Base-by-base conservation (phyloP, 257 asterid genomes). In the Solanum pennellii region DNA sequence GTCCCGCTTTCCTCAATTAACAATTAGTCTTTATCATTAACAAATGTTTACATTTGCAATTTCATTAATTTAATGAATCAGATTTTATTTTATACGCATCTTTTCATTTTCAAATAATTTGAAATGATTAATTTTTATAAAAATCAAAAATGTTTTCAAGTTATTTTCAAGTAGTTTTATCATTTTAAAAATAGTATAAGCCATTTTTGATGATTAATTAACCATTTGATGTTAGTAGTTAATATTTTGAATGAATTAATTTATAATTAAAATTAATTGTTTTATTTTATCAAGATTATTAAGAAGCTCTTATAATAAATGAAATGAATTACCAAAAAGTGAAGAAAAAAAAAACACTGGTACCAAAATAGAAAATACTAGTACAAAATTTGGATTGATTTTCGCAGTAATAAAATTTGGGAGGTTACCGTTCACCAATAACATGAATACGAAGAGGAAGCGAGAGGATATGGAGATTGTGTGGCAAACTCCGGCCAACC, bases 401-500 rank as follows among this genome's bases (percentile, higher is more conserved):
- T 66, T 27, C 2, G 21, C 37, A 68, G 74, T 13, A 20, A 69
- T 31, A 33, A 71, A 31, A 16, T 71, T 71, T 7, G 44, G 44
- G 42, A 33, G 14, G 42, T 33, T 31, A 69, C n/a, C 42, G 76
- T 27, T 69, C 31, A 66, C 35, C 25, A 86, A 60, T 90, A 77
- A 87, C 35, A 86, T 71, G 91, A 71, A 87, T 86, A 89, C 80
- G 91, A 95, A 92, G 93, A 91, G 98, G 90, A 93, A 91, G 88
- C 90, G 89, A 79, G 94, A 91, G 25, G 95, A 89, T 35, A 92
- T 95, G 99, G 98, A 95, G 86, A 95, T 95, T 35, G 94, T 96
- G 15, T 96, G 98, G 99, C 97, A 95, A 90, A 96, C 98, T 86
- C 98, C 99, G 27, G 96, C 96, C 84, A 94, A 93, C 88, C 98